Evolutionary conservation across 768 basidiomycete genomes (phyloP).

Genomic region (Mycena filopes): DNA sequence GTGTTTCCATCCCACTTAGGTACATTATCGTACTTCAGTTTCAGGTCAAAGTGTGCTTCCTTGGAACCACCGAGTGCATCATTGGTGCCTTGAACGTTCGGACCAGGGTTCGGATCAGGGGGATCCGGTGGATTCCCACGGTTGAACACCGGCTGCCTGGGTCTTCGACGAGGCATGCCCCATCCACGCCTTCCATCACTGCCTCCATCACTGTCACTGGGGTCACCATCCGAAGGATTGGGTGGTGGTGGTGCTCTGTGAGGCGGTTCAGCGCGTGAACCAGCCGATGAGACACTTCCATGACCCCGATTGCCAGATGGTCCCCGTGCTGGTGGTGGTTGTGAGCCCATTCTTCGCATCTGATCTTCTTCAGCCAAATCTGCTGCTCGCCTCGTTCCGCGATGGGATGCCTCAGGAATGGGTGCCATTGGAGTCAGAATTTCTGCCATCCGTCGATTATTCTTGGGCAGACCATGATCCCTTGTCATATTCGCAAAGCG

Average conservation of each 20-base stretch:
- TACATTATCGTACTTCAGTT: constrained; percentile 43
- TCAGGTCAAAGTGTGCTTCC: constrained; percentile 44
- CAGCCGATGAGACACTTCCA: background rate
- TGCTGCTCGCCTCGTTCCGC: background rate
- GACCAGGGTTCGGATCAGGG: background rate
- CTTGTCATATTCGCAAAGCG: background rate
- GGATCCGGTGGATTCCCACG: background rate
- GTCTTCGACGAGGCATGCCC: too few species aligned
- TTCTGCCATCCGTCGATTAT: constrained; percentile 6
- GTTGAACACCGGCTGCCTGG: background rate
- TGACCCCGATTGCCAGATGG: background rate
- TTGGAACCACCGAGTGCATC: background rate
- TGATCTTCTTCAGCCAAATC: background rate
- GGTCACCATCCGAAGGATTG: background rate
- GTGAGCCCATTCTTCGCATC: constrained; percentile 7
- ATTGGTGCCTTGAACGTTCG: background rate
- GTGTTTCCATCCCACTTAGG: constrained; percentile 47
- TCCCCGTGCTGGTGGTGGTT: background rate
- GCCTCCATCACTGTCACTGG: background rate
- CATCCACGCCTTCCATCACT: background rate
- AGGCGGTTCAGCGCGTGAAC: background rate
- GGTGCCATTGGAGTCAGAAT: constrained; percentile 2
- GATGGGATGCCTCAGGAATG: background rate
- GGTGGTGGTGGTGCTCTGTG: background rate
- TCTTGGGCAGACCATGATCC: background rate